Conservation (phyloP, 345 rosid genomes). For the Raphanus sativus region DNA sequence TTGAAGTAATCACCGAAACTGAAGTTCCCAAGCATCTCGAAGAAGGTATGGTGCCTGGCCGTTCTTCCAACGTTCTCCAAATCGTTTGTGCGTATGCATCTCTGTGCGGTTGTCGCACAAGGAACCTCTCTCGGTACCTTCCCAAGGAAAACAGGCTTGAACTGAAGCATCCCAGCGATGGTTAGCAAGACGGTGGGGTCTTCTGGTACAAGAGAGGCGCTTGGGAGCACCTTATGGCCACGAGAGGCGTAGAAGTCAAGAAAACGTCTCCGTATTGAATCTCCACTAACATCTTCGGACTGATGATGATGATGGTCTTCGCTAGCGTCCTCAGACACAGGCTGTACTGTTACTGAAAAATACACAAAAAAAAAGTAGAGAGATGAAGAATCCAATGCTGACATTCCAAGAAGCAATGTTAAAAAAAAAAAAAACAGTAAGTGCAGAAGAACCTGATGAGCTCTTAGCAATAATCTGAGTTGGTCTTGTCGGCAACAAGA, state of each 20-base stretch:
- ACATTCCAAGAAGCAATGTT: not conserved
- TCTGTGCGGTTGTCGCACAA: conserved; percentile 84
- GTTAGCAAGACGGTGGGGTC: conserved; percentile 93
- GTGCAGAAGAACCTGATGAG: conserved; percentile 47
- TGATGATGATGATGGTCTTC: conserved; percentile 38
- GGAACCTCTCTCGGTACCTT: conserved; percentile 87
- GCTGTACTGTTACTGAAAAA: conserved; percentile 69
- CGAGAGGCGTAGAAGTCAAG: conserved; percentile 88
- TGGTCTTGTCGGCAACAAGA: conserved; percentile 37
- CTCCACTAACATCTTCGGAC: conserved; percentile 62
- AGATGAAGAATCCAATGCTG: conserved; percentile 6
- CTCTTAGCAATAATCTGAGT: conserved; percentile 40
- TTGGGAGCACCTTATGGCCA: conserved; percentile 85
- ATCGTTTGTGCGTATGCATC: conserved; percentile 90
- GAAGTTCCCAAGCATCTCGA: conserved; percentile 98
- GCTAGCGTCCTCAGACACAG: conserved; percentile 51
- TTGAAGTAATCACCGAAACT: conserved; percentile 97
- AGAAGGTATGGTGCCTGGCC: conserved; percentile 85
- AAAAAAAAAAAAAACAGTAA: not conserved
- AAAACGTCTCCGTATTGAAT: conserved; percentile 73
- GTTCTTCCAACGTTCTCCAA: conserved; percentile 95
- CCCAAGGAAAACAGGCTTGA: conserved; percentile 94
- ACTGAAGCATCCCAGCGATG: conserved; percentile 98
- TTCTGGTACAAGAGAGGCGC: conserved; percentile 92
- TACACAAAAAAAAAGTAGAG: conserved; percentile 14